Percentiles rank a stretch among this genome's conserved stretches.
These are phyloP conservation scores for Dacryopinax primogenitus DNA, from an alignment of 768 basidiomycete genomes.

Conservation along the genomic window DNA sequence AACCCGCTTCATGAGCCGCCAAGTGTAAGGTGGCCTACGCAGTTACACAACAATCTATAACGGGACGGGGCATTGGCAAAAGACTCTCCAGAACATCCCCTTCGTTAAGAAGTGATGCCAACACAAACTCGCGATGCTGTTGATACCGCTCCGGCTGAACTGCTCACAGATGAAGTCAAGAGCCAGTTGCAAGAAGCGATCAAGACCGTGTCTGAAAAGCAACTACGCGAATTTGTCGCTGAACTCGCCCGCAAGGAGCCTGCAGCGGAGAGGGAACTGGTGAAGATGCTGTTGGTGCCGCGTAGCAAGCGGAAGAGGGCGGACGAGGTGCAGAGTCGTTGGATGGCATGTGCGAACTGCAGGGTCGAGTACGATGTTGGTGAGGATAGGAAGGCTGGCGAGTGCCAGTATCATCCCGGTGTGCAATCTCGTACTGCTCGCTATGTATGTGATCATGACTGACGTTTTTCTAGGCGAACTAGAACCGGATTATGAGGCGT, in stretches of 20 bases:
- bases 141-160: not conserved
- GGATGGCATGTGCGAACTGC: constrained; percentile 39
- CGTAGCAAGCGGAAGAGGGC: not conserved
- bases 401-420: constrained; percentile 45
- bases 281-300: not conserved
- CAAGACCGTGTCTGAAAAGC: not conserved
- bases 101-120: not conserved
- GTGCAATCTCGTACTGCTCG: no score
- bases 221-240: not conserved
- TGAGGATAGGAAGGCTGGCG: constrained; percentile 26
- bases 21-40: no score
- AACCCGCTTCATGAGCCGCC: no score
- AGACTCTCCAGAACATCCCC: no score
- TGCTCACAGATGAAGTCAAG: not conserved
- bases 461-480: constrained; percentile 30
- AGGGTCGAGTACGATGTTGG: constrained; percentile 37
- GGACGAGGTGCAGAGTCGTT: constrained; percentile 16
- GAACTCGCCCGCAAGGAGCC: not conserved
- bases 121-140: not conserved
- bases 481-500: constrained; percentile 31
- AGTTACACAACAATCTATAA: no score
- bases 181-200: not conserved
- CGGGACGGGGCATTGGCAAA: no score
- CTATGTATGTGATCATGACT: no score
- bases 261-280: not conserved